Evolutionary conservation across 306 rosid species (phyloP).

Genomic region (Clitoria ternatea): DNA sequence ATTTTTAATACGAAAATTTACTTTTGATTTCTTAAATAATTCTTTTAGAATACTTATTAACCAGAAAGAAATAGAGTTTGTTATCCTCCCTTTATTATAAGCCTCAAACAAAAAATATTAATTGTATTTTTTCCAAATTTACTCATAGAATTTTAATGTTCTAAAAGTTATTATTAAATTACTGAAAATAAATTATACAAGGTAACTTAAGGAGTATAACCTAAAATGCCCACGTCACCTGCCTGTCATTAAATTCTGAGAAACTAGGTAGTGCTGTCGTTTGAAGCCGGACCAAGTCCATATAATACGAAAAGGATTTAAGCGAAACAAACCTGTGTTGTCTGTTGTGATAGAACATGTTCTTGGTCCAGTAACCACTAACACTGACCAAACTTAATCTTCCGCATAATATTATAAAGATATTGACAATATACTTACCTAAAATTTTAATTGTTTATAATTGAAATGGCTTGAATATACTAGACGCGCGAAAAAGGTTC

Average conservation of each 20-base stretch:
- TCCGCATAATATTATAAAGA: background rate
- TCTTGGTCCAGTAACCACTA: background rate
- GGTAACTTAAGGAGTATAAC: background rate
- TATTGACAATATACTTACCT: background rate
- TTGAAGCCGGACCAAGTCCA: constrained; percentile 1
- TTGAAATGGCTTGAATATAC: background rate
- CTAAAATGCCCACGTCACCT: background rate
- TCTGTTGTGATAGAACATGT: background rate
- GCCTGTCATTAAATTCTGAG: background rate
- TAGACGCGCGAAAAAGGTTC: background rate
- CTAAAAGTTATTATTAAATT: no score
- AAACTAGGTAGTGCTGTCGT: background rate
- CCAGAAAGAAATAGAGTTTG: no score
- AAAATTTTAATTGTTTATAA: background rate
- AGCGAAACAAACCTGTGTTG: background rate
- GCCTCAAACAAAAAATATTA: no score
- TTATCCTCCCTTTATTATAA: no score
- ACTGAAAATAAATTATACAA: no score
- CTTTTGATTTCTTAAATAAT: no score
- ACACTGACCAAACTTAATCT: background rate
- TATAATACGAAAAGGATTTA: background rate
- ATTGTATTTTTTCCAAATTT: no score
- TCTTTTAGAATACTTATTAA: no score
- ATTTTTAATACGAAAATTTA: no score
- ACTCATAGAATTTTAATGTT: no score